These are phyloP conservation scores for Mucor irregularis DNA, from an alignment of 371 early-diverging fungal genomes.

Conservation along the genomic window DNA sequence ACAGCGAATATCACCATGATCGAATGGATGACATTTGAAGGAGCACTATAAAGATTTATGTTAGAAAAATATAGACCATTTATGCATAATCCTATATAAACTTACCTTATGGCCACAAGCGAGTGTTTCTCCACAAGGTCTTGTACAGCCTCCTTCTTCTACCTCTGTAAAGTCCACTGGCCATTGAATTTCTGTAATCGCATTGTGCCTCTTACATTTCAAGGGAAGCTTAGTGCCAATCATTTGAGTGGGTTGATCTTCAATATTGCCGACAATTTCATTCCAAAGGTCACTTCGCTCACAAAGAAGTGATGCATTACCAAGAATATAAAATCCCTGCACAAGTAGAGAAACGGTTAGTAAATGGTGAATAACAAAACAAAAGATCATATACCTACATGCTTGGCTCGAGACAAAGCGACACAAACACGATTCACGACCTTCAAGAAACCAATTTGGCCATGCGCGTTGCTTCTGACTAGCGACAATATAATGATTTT, in stretches of 20 bases:
- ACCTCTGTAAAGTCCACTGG: conserved; percentile 54
- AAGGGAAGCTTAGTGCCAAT: conserved; percentile 49
- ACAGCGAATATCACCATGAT: conserved; percentile 42
- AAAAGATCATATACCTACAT: conserved; percentile 27
- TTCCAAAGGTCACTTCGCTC: conserved; percentile 62
- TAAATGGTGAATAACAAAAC: neutral
- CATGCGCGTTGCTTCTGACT: conserved; percentile 60
- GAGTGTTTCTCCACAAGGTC: conserved; percentile 38
- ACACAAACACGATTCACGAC: conserved; percentile 78
- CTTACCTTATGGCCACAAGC: conserved; percentile 54
- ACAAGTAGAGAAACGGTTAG: neutral
- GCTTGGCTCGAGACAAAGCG: conserved; percentile 70
- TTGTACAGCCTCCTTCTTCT: conserved; percentile 52
- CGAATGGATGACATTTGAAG: conserved; percentile 53
- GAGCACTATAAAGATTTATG: conserved; percentile 18
- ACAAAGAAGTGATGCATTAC: conserved; percentile 59
- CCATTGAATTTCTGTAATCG: conserved; percentile 43
- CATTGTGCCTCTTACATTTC: conserved; percentile 44
- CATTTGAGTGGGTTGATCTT: conserved; percentile 20
- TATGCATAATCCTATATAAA: neutral
- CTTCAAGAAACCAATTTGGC: conserved; percentile 76
- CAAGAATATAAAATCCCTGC: conserved; percentile 74
- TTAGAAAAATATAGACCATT: neutral
- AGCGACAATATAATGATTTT: conserved; percentile 75
- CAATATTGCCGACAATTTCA: conserved; percentile 45